These are phyloP conservation scores for Globisporangium nunn DNA, from an alignment of 352 stramenopile genomes.

Conservation along the genomic window DNA sequence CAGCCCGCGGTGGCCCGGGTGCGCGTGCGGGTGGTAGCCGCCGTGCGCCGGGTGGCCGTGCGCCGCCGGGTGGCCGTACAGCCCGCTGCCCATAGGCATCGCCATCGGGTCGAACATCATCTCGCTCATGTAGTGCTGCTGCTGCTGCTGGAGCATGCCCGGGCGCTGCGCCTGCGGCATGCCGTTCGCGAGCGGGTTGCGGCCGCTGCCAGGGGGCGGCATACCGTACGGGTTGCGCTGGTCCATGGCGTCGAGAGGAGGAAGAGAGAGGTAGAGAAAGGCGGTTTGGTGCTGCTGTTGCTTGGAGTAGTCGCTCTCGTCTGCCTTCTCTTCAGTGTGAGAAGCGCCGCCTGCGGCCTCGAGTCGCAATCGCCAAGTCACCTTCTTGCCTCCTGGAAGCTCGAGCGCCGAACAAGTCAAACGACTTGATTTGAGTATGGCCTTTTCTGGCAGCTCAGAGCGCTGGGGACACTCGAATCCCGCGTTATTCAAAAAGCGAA, in stretches of 20 bases:
- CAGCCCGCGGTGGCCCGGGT: slow-evolving; percentile 24
- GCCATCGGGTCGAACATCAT: slow-evolving; percentile 69
- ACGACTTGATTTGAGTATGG: background rate
- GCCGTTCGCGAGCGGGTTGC: slow-evolving; percentile 24
- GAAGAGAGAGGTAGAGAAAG: background rate
- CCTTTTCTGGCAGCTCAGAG: too few species aligned
- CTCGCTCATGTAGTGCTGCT: slow-evolving; percentile 70
- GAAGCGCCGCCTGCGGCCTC: background rate
- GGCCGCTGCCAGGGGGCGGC: slow-evolving; percentile 26
- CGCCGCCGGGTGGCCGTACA: slow-evolving; percentile 40
- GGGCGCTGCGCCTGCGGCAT: slow-evolving; percentile 28
- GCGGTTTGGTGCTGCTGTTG: background rate
- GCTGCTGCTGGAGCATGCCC: slow-evolving; percentile 42
- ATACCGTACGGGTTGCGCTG: slow-evolving; percentile 60
- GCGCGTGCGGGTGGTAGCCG: slow-evolving; percentile 14
- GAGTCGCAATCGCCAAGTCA: slow-evolving; percentile 3
- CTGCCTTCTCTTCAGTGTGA: background rate
- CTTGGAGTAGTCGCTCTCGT: background rate
- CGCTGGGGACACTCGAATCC: too few species aligned
- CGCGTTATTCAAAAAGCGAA: too few species aligned
- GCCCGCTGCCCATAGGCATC: slow-evolving; percentile 48
- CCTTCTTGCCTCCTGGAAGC: background rate
- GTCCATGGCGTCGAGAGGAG: slow-evolving; percentile 33
- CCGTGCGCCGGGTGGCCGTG: slow-evolving; percentile 17
- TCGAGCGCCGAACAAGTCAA: background rate